Evolutionary conservation across 2,329 filamentous ascomycete genomes (phyloP).

Genomic region (Fusarium fujikuroi): DNA sequence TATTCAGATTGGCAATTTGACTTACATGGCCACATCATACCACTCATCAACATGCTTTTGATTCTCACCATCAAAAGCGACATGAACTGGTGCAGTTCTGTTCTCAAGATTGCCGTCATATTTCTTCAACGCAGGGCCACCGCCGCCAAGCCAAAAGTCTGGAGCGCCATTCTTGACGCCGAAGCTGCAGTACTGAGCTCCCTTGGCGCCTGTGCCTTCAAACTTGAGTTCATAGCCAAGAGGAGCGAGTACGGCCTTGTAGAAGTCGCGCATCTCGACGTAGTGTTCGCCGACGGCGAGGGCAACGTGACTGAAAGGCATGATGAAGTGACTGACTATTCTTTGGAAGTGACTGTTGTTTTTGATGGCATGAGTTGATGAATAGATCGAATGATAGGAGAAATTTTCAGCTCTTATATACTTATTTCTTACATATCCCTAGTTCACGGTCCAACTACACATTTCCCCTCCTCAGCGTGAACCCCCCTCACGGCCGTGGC

Average conservation of each 20-base stretch:
- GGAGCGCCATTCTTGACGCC: conserved; percentile 22
- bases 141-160: conserved; percentile 44
- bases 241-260: conserved; percentile 41
- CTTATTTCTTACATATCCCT: background rate
- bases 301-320: conserved; percentile 38
- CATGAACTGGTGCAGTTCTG: conserved; percentile 35
- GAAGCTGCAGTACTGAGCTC: conserved; percentile 38
- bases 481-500: conserved; percentile 20
- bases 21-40: conserved; percentile 43
- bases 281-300: conserved; percentile 42
- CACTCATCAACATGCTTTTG: conserved; percentile 40
- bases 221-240: conserved; percentile 40
- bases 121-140: conserved; percentile 30
- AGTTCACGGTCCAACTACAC: conserved; percentile 22
- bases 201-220: conserved; percentile 16
- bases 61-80: conserved; percentile 36
- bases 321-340: conserved; percentile 7
- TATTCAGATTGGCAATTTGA: background rate
- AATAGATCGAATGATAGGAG: background rate
- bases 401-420: conserved; percentile 16
- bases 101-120: conserved; percentile 38
- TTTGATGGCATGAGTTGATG: background rate
- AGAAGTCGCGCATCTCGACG: conserved; percentile 44
- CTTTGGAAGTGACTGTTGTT: background rate
- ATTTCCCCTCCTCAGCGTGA: conserved; percentile 15